Percentiles rank a stretch among this genome's conserved stretches.
Evolutionary conservation across 345 rosid species (phyloP).

Genomic region (Salix brachista): DNA sequence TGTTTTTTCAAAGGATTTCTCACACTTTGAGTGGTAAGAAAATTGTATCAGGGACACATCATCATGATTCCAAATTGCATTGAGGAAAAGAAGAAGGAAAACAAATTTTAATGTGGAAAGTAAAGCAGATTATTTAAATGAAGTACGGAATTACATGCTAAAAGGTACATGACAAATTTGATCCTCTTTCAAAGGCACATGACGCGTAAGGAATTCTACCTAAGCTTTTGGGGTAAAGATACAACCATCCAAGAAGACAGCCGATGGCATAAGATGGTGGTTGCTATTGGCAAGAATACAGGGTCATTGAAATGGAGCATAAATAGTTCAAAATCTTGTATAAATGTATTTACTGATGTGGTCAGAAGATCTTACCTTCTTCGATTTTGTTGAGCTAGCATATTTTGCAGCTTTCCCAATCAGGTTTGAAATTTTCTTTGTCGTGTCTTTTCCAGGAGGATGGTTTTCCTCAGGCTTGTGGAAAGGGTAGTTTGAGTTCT

Average conservation of each 20-base stretch:
- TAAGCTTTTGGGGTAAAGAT: neutral
- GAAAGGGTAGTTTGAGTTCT: constrained; percentile 60
- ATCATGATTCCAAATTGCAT: neutral
- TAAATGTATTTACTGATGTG: constrained; percentile 2
- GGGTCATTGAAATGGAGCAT: neutral
- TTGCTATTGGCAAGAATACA: neutral
- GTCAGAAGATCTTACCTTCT: constrained; percentile 52
- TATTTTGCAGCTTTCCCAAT: constrained; percentile 81
- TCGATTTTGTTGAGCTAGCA: constrained; percentile 82
- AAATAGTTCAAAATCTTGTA: no score
- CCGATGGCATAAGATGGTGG: neutral
- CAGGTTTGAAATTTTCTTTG: constrained; percentile 75
- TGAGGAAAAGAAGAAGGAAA: neutral
- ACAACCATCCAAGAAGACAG: neutral
- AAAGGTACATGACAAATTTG: neutral
- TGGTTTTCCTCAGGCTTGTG: constrained; percentile 94
- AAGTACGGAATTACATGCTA: neutral
- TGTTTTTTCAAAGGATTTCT: neutral
- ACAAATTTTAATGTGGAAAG: neutral
- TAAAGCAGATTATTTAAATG: neutral
- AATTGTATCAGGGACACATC: neutral
- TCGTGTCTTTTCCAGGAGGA: constrained; percentile 85
- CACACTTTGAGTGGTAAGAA: neutral
- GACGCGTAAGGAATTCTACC: neutral
- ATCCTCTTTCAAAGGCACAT: neutral